Evolutionary conservation across 1,139 yeast species (phyloP).

Genomic region (Sugiyamaella paludigena): DNA sequence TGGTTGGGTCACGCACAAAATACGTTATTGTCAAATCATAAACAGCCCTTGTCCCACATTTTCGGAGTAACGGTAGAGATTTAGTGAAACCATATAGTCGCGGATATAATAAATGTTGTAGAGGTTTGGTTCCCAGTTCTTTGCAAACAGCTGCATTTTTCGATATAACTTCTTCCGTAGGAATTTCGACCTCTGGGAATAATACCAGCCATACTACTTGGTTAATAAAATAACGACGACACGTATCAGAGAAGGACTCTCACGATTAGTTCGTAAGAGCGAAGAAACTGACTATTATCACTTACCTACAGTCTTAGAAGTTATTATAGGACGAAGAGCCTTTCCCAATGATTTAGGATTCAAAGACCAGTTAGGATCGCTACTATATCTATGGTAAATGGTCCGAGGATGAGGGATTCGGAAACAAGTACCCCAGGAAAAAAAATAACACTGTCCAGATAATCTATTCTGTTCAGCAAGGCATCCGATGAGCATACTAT

Average conservation of each 20-base stretch:
- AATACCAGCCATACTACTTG: conserved; percentile 30
- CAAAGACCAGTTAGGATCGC: conserved; percentile 35
- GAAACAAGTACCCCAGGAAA: conserved; percentile 31
- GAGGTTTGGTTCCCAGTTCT: conserved; percentile 43
- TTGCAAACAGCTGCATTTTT: conserved; percentile 32
- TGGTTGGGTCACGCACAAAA: conserved; percentile 21
- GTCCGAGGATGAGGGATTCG: conserved; percentile 28
- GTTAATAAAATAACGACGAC: neutral
- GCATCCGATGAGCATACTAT: conserved; percentile 49
- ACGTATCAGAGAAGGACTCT: neutral
- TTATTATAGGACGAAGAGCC: too few species aligned
- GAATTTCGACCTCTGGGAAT: conserved; percentile 39
- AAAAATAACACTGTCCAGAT: conserved; percentile 28
- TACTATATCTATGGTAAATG: conserved; percentile 22
- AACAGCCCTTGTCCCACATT: conserved; percentile 28
- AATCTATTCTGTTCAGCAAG: conserved; percentile 39
- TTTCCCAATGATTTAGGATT: conserved; percentile 12
- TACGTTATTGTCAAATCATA: conserved; percentile 58
- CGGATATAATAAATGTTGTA: conserved; percentile 49
- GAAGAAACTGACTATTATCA: too few species aligned
- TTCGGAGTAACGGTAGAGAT: conserved; percentile 29
- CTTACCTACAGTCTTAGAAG: too few species aligned
- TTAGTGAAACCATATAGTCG: conserved; percentile 39
- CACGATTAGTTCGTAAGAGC: neutral
- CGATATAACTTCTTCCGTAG: conserved; percentile 26